These are phyloP conservation scores for Phlebopus sp. DNA, from an alignment of 1,284 basidiomycete genomes.

Conservation along the genomic window DNA sequence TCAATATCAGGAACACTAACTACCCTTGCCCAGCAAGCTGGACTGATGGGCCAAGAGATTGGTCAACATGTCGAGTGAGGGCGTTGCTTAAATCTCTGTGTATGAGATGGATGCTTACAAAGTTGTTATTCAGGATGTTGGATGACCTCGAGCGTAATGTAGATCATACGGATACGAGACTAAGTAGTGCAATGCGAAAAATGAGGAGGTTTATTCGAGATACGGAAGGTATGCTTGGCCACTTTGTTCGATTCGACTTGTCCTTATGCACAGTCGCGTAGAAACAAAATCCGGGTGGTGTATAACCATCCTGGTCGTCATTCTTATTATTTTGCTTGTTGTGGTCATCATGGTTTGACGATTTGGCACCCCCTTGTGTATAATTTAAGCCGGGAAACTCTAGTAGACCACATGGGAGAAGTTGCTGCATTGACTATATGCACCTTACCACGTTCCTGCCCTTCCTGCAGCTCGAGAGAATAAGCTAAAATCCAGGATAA, in stretches of 20 bases:
- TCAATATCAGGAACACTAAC: constrained; percentile 81
- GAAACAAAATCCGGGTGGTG: constrained; percentile 75
- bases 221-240: constrained; percentile 62
- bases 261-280: constrained; percentile 22
- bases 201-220: constrained; percentile 81
- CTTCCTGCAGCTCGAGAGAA: no score
- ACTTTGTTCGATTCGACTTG: neutral
- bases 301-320: constrained; percentile 52
- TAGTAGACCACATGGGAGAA: no score
- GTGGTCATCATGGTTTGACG: constrained; percentile 47
- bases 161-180: constrained; percentile 69
- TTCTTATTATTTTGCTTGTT: constrained; percentile 49
- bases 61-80: constrained; percentile 83
- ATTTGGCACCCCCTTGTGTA: neutral
- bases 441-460: no score
- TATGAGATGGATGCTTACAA: constrained; percentile 6
- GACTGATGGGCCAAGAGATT: constrained; percentile 88
- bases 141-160: constrained; percentile 77
- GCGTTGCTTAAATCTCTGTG: neutral
- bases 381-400: no score
- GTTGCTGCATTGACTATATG: no score
- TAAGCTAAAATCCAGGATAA: no score
- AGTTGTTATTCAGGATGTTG: constrained; percentile 60
- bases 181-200: constrained; percentile 65
- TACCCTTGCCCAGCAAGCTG: constrained; percentile 83